These are phyloP conservation scores for Kentomonas sorsogonicus DNA, from an alignment of 208 protist genomes.

Conservation along the genomic window DNA sequence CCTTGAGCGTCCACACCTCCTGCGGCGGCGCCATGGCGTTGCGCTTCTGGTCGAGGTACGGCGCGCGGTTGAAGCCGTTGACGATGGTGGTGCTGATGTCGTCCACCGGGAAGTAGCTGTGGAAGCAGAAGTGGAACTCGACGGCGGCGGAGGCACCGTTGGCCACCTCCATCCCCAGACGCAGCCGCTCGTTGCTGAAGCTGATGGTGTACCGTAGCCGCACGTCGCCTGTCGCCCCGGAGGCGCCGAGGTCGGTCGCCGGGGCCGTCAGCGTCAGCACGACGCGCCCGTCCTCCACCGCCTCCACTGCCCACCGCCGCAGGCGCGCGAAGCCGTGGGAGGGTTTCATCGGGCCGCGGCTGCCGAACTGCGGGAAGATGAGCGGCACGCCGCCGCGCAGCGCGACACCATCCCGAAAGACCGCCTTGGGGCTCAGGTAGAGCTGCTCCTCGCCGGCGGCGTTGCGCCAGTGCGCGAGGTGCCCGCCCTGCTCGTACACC, in stretches of 20 bases:
- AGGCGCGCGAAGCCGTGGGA: conserved; percentile 82
- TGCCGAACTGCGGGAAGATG: conserved; percentile 86
- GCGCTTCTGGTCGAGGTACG: conserved; percentile 65
- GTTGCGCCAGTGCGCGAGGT: conserved; percentile 78
- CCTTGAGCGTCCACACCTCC: conserved; percentile 28
- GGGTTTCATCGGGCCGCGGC: conserved; percentile 45
- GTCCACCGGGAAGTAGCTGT: conserved; percentile 80
- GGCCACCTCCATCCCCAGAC: conserved; percentile 53
- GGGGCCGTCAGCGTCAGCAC: conserved; percentile 28
- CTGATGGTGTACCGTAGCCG: conserved; percentile 57
- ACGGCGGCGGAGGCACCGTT: conserved; percentile 45
- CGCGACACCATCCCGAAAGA: conserved; percentile 56
- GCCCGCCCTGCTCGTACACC: conserved; percentile 82
- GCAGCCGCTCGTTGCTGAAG: conserved; percentile 54
- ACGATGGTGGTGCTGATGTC: conserved; percentile 50
- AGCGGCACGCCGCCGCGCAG: conserved; percentile 87
- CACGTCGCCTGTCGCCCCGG: conserved; percentile 21
- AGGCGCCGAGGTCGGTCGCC: conserved; percentile 13
- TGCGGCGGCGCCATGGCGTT: conserved; percentile 21
- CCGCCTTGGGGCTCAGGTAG: conserved; percentile 76
- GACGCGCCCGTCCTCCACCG: conserved; percentile 23
- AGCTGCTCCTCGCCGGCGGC: conserved; percentile 55
- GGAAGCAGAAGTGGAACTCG: conserved; percentile 76
- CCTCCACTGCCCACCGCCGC: conserved; percentile 31
- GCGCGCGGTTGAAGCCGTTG: conserved; percentile 57